Conservation (phyloP, 495 filamentous ascomycete genomes). For the Xylaria palmicola region DNA sequence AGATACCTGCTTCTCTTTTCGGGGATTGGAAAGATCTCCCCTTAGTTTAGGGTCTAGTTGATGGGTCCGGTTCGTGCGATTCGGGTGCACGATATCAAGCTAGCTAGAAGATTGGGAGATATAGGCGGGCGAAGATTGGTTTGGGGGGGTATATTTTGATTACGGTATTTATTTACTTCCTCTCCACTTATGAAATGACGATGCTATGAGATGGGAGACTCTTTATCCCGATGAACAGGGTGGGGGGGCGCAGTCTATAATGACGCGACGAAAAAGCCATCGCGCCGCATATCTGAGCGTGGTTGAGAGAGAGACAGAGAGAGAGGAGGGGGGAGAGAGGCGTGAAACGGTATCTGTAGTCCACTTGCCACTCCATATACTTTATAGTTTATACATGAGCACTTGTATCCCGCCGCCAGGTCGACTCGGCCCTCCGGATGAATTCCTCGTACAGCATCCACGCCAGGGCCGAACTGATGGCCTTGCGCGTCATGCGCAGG, state of each 20-base stretch:
- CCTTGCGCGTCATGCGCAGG: constrained; percentile 87
- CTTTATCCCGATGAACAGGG: neutral
- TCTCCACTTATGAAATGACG: constrained; percentile 8
- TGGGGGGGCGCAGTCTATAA: neutral
- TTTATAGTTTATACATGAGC: neutral
- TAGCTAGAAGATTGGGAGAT: neutral
- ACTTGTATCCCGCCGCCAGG: constrained; percentile 43
- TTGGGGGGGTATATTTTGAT: neutral
- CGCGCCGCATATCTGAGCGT: neutral
- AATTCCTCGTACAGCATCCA: constrained; percentile 98
- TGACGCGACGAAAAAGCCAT: neutral
- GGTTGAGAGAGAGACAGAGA: neutral
- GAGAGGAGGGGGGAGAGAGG: neutral
- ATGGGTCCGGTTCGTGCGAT: neutral
- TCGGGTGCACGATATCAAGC: neutral
- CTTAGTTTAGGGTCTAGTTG: neutral
- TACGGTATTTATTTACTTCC: constrained; percentile 4
- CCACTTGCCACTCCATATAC: neutral
- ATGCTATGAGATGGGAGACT: neutral
- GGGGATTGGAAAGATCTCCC: neutral
- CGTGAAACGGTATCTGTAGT: neutral
- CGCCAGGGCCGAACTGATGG: constrained; percentile 82
- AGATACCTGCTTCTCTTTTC: neutral
- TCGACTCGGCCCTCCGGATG: constrained; percentile 70
- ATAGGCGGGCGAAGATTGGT: neutral